Evolutionary conservation across 192 early-diverging fungal species (phyloP).

Genomic region (Chytriomyces sp.): DNA sequence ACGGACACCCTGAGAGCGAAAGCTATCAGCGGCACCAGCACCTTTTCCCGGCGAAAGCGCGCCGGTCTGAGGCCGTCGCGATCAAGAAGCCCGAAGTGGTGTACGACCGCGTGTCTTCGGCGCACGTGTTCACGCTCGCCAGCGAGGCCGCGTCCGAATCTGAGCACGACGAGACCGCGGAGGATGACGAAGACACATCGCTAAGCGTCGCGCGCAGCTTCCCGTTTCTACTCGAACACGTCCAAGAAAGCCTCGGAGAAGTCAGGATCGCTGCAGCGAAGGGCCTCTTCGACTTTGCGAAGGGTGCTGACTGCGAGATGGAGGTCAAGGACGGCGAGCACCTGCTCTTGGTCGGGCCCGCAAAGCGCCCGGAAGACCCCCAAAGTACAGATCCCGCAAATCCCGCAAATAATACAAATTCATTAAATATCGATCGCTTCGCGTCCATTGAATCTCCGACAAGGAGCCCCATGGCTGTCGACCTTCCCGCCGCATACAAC

Average conservation of each 20-base stretch:
- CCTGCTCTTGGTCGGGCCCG: background rate
- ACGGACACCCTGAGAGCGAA: background rate
- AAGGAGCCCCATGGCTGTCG: background rate
- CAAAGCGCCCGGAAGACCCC: too few relatives aligned
- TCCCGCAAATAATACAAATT: background rate
- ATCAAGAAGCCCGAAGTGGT: background rate
- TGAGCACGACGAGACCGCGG: slow-evolving; percentile 6
- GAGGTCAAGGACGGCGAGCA: background rate
- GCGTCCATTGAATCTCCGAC: slow-evolving; percentile 6
- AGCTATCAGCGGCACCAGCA: background rate
- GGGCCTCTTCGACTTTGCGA: slow-evolving; percentile 8
- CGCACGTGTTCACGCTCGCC: background rate
- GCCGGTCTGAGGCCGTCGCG: background rate
- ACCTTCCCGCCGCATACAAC: background rate
- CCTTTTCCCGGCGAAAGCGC: background rate
- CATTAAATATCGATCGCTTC: slow-evolving; percentile 1
- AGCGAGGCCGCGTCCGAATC: background rate
- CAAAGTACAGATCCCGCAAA: background rate
- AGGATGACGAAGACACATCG: background rate
- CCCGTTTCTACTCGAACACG: background rate
- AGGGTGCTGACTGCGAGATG: slow-evolving; percentile 20
- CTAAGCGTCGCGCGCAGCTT: background rate
- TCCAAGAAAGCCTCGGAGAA: background rate
- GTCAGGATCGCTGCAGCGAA: background rate
- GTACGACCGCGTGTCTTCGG: background rate